phyloP scores from a whole-genome alignment of 768 basidiomycete genomes.

The Porphyrellus cyaneotinctus region DNA sequence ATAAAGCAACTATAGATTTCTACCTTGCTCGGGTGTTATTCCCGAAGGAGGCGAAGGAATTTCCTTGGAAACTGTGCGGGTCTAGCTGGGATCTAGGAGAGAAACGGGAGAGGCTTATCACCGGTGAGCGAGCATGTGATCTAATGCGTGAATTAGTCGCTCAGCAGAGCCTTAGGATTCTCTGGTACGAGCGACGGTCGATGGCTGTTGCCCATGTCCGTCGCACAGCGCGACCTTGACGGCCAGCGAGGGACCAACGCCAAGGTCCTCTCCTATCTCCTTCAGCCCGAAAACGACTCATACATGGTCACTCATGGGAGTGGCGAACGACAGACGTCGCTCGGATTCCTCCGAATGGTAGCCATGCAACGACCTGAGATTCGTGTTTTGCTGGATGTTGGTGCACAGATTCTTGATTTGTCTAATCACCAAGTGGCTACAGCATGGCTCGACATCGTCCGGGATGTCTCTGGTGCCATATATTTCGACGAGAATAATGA shows the following conservation, averaged over 20 bases:
- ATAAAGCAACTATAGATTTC: constrained; percentile 3
- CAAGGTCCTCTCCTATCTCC: constrained; percentile 24
- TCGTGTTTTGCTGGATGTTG: constrained; percentile 15
- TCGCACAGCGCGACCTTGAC: constrained; percentile 24
- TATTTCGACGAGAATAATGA: constrained; percentile 30
- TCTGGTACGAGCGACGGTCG: constrained; percentile 37
- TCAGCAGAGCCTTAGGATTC: constrained; percentile 23
- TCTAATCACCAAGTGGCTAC: constrained; percentile 38
- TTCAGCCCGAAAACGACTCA: constrained; percentile 14
- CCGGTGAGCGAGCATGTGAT: not conserved
- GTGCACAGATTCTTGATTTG: constrained; percentile 51
- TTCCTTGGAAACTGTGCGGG: constrained; percentile 25
- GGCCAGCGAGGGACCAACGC: constrained; percentile 41
- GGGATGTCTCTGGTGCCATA: constrained; percentile 19
- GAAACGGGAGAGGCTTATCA: constrained; percentile 9
- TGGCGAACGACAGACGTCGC: not conserved
- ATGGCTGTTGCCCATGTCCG: constrained; percentile 34
- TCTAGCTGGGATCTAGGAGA: constrained; percentile 36
- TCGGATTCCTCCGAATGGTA: not conserved
- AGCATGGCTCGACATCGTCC: constrained; percentile 35
- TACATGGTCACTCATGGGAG: constrained; percentile 4
- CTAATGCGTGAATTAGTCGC: not conserved
- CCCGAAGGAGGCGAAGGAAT: constrained; percentile 21
- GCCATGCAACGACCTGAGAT: not conserved
- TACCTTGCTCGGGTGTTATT: constrained; percentile 16